Evolutionary conservation across 805 yeast genomes (phyloP).

Genomic region (Cyberlindnera misumaiensis): DNA sequence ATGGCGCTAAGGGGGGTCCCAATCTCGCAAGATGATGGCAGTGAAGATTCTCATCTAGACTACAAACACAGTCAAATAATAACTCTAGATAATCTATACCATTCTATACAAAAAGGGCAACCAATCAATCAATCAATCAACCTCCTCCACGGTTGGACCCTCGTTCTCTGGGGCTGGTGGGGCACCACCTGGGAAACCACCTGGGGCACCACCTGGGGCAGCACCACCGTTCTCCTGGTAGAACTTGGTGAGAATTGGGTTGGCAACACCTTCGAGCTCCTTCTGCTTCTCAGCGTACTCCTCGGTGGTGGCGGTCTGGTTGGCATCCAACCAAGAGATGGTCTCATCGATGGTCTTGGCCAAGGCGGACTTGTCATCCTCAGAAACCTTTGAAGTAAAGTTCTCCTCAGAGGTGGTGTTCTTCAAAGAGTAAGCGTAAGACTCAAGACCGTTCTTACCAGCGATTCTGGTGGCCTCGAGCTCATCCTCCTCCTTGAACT

Average conservation of each 20-base stretch:
- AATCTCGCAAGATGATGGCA: too few species aligned
- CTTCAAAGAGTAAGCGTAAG: slow-evolving; percentile 91
- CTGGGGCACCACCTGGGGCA: slow-evolving; percentile 51
- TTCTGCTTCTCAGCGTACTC: slow-evolving; percentile 90
- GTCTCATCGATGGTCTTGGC: slow-evolving; percentile 80
- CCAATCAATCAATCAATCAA: slow-evolving; percentile 38
- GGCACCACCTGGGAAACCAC: slow-evolving; percentile 50
- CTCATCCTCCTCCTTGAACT: slow-evolving; percentile 95
- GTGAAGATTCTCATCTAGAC: too few species aligned
- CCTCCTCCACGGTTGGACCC: slow-evolving; percentile 76
- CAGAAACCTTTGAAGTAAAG: slow-evolving; percentile 75
- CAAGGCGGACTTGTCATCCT: slow-evolving; percentile 59
- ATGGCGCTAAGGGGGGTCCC: slow-evolving; percentile 28
- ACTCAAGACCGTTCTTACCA: slow-evolving; percentile 93
- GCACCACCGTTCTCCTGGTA: slow-evolving; percentile 93
- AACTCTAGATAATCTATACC: slow-evolving; percentile 7
- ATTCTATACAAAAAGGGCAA: not conserved
- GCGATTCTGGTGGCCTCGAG: slow-evolving; percentile 87
- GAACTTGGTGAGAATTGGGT: slow-evolving; percentile 96
- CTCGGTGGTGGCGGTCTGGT: slow-evolving; percentile 88
- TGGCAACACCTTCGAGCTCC: slow-evolving; percentile 91
- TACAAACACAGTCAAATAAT: too few species aligned
- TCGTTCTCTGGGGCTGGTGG: slow-evolving; percentile 40
- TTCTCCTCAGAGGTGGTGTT: slow-evolving; percentile 67
- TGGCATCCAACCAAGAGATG: slow-evolving; percentile 86